Conservation (phyloP, 2,329 filamentous ascomycete genomes). For the Rhinocladiella mackenziei region DNA sequence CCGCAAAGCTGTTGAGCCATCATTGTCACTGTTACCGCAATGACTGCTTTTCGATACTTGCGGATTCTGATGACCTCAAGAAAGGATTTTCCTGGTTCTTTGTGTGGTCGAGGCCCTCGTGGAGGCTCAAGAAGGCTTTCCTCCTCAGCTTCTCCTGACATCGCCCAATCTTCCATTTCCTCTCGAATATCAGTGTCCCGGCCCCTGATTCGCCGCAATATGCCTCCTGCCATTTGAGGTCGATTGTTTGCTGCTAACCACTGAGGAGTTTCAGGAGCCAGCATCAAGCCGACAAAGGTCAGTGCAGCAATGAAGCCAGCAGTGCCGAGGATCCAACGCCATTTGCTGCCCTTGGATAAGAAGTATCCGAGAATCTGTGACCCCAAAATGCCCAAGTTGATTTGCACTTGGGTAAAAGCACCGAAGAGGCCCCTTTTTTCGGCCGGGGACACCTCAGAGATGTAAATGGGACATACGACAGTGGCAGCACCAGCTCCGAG, state of each 20-base stretch:
- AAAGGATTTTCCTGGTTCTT: constrained; percentile 57
- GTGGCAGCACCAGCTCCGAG: constrained; percentile 82
- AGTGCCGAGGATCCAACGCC: constrained; percentile 76
- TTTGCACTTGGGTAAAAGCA: constrained; percentile 84
- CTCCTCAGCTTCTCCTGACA: constrained; percentile 23
- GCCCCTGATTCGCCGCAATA: constrained; percentile 73
- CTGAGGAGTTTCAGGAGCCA: constrained; percentile 78
- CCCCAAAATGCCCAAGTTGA: constrained; percentile 81
- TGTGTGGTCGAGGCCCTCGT: constrained; percentile 52
- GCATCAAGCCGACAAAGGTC: constrained; percentile 64
- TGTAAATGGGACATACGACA: constrained; percentile 90
- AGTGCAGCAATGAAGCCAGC: constrained; percentile 64
- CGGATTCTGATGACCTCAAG: constrained; percentile 57
- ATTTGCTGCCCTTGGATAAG: constrained; percentile 70
- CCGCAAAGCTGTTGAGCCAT: constrained; percentile 86
- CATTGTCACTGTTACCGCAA: constrained; percentile 84
- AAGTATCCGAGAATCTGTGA: constrained; percentile 85
- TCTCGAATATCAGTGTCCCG: constrained; percentile 64
- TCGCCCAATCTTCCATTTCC: constrained; percentile 63
- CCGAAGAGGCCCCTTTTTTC: constrained; percentile 73
- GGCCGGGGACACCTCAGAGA: constrained; percentile 82
- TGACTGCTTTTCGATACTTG: constrained; percentile 68
- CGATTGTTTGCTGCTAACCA: constrained; percentile 72
- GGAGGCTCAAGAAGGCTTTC: constrained; percentile 35
- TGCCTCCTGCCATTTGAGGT: constrained; percentile 58